Percentiles rank a stretch among this genome's conserved stretches.
Evolutionary conservation across 2,329 filamentous ascomycete genomes (phyloP).

Genomic region (Ophiocordyceps robertsii): DNA sequence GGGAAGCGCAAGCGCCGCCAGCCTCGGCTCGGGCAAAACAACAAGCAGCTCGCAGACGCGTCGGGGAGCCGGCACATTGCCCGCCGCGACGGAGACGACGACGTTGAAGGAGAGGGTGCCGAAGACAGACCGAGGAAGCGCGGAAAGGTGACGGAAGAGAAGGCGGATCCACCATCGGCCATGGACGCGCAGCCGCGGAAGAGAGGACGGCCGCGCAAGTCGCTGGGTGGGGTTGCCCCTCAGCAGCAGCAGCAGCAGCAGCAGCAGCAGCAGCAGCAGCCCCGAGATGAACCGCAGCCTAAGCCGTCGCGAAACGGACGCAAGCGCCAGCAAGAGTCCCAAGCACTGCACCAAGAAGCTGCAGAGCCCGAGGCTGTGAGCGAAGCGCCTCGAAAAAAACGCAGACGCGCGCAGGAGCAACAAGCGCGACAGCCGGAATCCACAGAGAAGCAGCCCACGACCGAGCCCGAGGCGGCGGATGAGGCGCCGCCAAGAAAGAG

Average conservation of each 20-base stretch:
- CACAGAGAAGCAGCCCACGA: slow-evolving; percentile 1
- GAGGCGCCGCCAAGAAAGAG: slow-evolving; percentile 3
- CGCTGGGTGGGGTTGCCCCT: neutral
- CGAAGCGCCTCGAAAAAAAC: neutral
- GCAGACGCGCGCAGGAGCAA: slow-evolving; percentile 2
- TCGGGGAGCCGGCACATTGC: slow-evolving; percentile 4
- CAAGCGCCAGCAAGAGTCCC: slow-evolving; percentile 4
- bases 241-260: neutral
- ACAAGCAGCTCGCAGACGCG: slow-evolving; percentile 7
- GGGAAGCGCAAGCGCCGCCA: slow-evolving; percentile 30
- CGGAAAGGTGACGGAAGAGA: slow-evolving; percentile 4
- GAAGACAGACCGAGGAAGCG: slow-evolving; percentile 11
- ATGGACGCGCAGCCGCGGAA: slow-evolving; percentile 14
- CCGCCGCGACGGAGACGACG: neutral
- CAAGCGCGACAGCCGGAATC: slow-evolving; percentile 7
- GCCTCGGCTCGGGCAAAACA: slow-evolving; percentile 22
- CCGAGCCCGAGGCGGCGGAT: neutral
- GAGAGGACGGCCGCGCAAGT: neutral
- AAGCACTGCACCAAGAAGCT: neutral
- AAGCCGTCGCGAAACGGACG: neutral
- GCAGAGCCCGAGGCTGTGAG: neutral
- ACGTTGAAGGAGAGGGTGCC: slow-evolving; percentile 7
- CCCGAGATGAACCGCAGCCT: slow-evolving; percentile 3
- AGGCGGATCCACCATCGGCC: neutral
- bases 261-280: neutral